Evolutionary conservation across 202 grass and related monocot species (phyloP), one percentile per base, ranked within the genome.

Genomic region (Bolboschoenoplectus hybrid): DNA sequence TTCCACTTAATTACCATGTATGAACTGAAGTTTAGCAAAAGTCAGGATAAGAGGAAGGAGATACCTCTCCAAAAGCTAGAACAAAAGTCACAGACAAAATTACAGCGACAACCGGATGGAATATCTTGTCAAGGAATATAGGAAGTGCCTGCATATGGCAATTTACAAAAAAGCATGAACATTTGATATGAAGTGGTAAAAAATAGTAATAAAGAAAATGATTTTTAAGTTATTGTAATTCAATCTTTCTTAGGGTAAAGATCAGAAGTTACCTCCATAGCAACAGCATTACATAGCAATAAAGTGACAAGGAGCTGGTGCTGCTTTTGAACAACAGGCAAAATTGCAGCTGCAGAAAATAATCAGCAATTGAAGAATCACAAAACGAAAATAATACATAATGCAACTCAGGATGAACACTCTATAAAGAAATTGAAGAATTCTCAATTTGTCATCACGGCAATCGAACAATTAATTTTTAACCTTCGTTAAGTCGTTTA

Each of bases 241-340:
- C 16, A 47, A 32, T 85, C 10, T 4, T 64, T 17, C 35, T 34
- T 38, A 46, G 14, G 4, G 2, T 41, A 56, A 38, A 7, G 7
- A 40, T 51, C 17, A 47, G n/a, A 49, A 35, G 63, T 32, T 91
- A 99, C 97, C 97, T 99, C 97, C 97, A 99, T 99, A 65, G 97
- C 26, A 85, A 8, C 89, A 82, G 97, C 97, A 83, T 99, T 99
- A 79, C 97, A 97, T 67, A 99, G 67, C 68, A 99, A 87, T 83
- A 99, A 90, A 67, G 97, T 99, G 86, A 99, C 97, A 84, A 99
- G 93, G 86, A 99, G 93, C 84, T 91, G 93, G 85, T 97, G 97
- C 76, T 97, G 97, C 83, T 99, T 99, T 88, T 99, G 97, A 92
- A 99, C 97, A 82, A 99, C 97, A 84, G 97, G 97, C 78, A 99